Conservation (phyloP, 495 filamentous ascomycete species). For the Daldinia grandis region DNA sequence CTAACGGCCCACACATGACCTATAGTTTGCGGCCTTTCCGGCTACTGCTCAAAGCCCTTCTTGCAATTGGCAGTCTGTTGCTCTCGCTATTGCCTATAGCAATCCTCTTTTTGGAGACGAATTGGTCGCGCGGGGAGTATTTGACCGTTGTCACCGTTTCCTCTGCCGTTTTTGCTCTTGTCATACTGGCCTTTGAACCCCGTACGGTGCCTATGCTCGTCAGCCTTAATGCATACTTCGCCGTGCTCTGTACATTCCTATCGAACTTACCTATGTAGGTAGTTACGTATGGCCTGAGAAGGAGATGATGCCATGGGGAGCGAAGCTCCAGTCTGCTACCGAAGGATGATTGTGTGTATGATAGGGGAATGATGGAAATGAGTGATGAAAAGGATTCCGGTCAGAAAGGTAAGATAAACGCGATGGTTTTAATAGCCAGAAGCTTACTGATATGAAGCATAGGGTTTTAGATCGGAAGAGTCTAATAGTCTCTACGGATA, state of each 20-base stretch:
- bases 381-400: background rate
- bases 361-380: background rate
- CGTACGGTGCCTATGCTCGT: conserved; percentile 19
- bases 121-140: conserved; percentile 8
- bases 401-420: background rate
- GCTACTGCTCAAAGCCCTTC: background rate
- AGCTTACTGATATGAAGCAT: background rate
- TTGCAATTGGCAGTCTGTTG: conserved; percentile 1
- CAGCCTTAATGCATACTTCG: conserved; percentile 21
- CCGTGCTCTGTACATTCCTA: conserved; percentile 22
- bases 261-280: conserved; percentile 16
- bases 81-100: conserved; percentile 14
- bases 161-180: conserved; percentile 6
- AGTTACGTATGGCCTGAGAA: background rate
- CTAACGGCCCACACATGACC: background rate
- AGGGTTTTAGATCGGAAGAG: background rate
- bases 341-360: background rate
- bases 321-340: background rate
- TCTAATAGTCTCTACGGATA: background rate
- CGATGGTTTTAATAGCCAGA: background rate
- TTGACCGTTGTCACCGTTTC: conserved; percentile 8
- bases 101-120: conserved; percentile 4
- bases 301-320: background rate
- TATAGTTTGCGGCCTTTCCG: conserved; percentile 12
- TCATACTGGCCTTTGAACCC: conserved; percentile 9